Base-by-base conservation (phyloP, 2,329 filamentous ascomycete species). In the Cercospora citrullina region DNA sequence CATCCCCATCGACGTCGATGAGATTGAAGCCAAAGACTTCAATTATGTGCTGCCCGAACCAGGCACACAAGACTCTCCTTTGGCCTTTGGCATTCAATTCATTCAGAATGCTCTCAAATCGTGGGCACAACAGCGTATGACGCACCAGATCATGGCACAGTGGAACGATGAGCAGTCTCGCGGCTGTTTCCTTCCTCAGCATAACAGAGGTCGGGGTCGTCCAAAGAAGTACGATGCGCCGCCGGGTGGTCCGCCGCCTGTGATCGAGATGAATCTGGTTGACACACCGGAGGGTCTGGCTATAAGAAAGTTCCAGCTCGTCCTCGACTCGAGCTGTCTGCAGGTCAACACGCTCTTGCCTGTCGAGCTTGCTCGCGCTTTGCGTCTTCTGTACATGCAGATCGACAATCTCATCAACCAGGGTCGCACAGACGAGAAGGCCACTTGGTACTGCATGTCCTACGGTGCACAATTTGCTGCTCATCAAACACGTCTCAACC, bases 371-470 rank as follows among this genome's bases (percentile, higher is more conserved):
- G 69, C 73, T n/a, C 68, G 63, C 30, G 74, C 75, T 31, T 70
- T 77, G 26, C 68, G 72, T n/a, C 72, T 72, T 23, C 65, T 78
- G 57, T 77, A 78, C 68, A 75, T 74, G 69, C 77, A 77, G 67
- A 76, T 78, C 30, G 75, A 77, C 57, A 73, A 74, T 33, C 68
- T 78, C 48, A 77, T 78, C 72, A 77, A 78, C 57, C 73, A 75
- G 55, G 70, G 68, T 31, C 61, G 69, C 21, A 68, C 70, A 36
- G 66, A 68, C 9, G 69, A 72, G 31, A 65, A 68, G 4, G 53
- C 9, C 6, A 65, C 69, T 10, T 77, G 75, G 75, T 68, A 73
- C 33, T 75, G 69, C 60, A 72, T 77, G 73, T 77, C 76, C 1
- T 78, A 78, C 58, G 68, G 70, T 36, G 75, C 75, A 4, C 76